Conservation (phyloP, 2,329 filamentous ascomycete genomes). For the Fusarium tricinctum region DNA sequence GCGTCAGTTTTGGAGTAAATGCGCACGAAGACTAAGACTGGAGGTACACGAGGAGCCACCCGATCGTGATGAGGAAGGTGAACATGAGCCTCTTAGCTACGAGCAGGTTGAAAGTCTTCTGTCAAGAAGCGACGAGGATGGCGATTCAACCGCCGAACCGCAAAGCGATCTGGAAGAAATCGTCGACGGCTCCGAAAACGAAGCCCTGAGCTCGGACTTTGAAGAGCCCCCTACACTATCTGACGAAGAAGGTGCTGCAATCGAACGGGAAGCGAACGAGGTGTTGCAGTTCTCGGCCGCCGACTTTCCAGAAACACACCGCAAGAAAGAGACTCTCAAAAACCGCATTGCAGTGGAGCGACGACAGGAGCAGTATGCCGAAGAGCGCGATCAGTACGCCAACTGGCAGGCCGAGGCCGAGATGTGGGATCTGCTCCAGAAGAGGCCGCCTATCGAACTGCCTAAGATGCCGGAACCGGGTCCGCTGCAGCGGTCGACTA, state of each 20-base stretch:
- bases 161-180: background rate
- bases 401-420: constrained; percentile 59
- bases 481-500: constrained; percentile 47
- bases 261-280: constrained; percentile 59
- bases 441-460: constrained; percentile 55
- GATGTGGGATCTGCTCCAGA: constrained; percentile 62
- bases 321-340: constrained; percentile 55
- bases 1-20: constrained; percentile 62
- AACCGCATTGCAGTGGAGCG: constrained; percentile 59
- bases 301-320: constrained; percentile 56
- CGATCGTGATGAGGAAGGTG: constrained; percentile 39
- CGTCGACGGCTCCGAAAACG: constrained; percentile 18
- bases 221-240: constrained; percentile 19
- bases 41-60: constrained; percentile 60
- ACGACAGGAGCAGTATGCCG: constrained; percentile 61
- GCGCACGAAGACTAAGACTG: constrained; percentile 64
- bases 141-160: constrained; percentile 4
- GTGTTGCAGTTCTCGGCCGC: constrained; percentile 58
- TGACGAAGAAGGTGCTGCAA: constrained; percentile 50
- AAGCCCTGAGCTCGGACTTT: constrained; percentile 36
- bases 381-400: constrained; percentile 57
- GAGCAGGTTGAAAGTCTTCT: constrained; percentile 38
- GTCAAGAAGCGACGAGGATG: constrained; percentile 21
- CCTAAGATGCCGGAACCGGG: constrained; percentile 52
- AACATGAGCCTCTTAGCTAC: constrained; percentile 40